phyloP scores from a whole-genome alignment of 441 rosid species.

The Gossypium davidsonii region DNA sequence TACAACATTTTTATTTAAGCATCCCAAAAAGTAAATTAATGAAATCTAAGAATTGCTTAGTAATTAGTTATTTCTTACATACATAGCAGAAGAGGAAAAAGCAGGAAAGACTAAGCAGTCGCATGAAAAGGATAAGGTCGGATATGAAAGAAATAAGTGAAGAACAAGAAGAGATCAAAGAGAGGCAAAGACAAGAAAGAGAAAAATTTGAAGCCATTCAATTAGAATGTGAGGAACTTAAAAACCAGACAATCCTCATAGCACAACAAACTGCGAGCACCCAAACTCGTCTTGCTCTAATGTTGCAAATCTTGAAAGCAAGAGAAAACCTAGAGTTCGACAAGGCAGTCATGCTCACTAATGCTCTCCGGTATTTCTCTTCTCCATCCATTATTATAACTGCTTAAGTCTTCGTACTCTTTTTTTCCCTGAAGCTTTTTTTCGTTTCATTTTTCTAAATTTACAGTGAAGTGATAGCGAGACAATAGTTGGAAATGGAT shows the following conservation, averaged over 20 bases:
- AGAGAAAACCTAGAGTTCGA: not conserved
- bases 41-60: not conserved
- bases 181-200: not conserved
- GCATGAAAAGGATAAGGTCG: not conserved
- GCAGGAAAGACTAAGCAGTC: not conserved
- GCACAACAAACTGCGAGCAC: not conserved
- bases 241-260: not conserved
- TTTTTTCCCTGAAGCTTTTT: too few relatives aligned
- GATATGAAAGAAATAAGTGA: not conserved
- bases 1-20: too few relatives aligned
- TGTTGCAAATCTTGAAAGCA: slow-evolving; percentile 11
- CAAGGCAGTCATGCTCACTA: slow-evolving; percentile 4
- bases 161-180: not conserved
- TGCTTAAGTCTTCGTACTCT: too few relatives aligned
- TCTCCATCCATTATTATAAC: not conserved
- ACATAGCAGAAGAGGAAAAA: not conserved
- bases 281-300: not conserved
- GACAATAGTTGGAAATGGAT: not conserved
- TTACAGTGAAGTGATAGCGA: not conserved
- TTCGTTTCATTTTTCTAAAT: not conserved
- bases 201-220: not conserved
- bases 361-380: slow-evolving; percentile 2
- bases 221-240: slow-evolving; percentile 1
- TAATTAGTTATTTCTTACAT: not conserved
- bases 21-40: too few relatives aligned